Base-by-base conservation (phyloP, 1,284 basidiomycete genomes). In the Sanguinoderma infundibulare region DNA sequence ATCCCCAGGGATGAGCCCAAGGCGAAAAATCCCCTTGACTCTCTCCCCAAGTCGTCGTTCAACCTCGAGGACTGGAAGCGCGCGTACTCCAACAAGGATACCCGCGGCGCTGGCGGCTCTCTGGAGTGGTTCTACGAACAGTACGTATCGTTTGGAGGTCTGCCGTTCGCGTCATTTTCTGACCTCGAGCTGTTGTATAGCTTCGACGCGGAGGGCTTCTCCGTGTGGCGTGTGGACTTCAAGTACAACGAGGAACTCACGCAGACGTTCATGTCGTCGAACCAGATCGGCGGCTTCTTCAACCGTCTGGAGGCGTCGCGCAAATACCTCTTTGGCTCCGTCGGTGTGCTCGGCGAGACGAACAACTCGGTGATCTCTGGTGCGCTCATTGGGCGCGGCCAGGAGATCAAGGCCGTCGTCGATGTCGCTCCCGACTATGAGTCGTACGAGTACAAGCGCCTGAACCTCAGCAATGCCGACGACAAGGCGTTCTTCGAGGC, bases 11-110 rank as follows among this genome's bases (percentile, higher is more conserved):
- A 86, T 59, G 86, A 87, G 73, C 87, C 90, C 70, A 91, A 97
- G 79, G 84, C 81, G 61, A 96, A 96, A 87, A 98, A 98, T 86
- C 96, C 96, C 34, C 89, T 98, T 56, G 97, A 98, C 68, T 83
- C 85, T 64, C 87, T 98, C 59, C 95, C 96, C 69, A 97, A 97
- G 81, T 95, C 93, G 20, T 80, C 85, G 15, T 92, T 98, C 83
- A 95, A 96, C 82, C 89, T 98, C 61, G 96, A 98, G 78, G 96
- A 98, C 81, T 98, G 94, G 94, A 98, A 98, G 82, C 90, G 95
- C 57, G 90, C 92, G 61, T 98, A 98, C 85, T 98, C 95, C 70
- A 98, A 98, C 90, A 90, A 92, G 79, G 96, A 98, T 60, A 98
- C 96, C 39, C 88, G 92, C 61, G 91, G 90, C 39, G 67, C 88